phyloP scores from a whole-genome alignment of 176 grass and related monocot genomes.

The Eragrostis curvula region DNA sequence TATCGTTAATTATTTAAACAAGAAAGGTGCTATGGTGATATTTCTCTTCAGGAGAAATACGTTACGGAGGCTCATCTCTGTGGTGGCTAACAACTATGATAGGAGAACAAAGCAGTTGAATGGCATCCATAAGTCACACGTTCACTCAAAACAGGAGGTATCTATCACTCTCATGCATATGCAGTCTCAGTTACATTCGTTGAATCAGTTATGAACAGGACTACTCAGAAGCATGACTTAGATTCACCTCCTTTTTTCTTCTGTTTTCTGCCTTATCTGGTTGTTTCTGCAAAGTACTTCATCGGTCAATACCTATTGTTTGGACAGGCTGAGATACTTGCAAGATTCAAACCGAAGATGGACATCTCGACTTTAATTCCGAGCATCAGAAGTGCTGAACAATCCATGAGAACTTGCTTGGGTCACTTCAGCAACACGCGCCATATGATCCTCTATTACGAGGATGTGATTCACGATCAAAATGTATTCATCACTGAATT shows the following conservation, averaged over 20 bases:
- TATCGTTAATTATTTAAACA: constrained; percentile 68
- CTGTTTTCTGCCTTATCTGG: not conserved
- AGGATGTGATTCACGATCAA: constrained; percentile 71
- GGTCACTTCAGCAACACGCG: constrained; percentile 53
- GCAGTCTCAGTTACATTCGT: constrained; percentile 15
- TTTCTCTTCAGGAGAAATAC: constrained; percentile 92
- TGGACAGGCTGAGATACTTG: constrained; percentile 83
- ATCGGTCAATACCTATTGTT: not conserved
- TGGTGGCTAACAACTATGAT: constrained; percentile 83
- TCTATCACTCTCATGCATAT: not conserved
- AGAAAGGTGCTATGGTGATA: constrained; percentile 79
- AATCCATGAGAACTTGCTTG: constrained; percentile 52
- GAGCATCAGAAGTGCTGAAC: constrained; percentile 57
- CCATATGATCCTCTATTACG: constrained; percentile 85
- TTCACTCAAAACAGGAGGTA: constrained; percentile 91
- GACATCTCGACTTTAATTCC: constrained; percentile 58
- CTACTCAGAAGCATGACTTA: not conserved
- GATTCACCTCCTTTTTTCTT: not conserved
- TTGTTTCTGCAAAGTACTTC: not conserved
- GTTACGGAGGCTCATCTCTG: constrained; percentile 73
- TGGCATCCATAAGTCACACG: constrained; percentile 89
- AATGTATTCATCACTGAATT: constrained; percentile 42
- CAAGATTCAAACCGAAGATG: constrained; percentile 77
- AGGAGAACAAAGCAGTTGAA: constrained; percentile 84
- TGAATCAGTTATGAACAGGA: not conserved